These are phyloP conservation scores for Saprolegnia parasitica DNA, from an alignment of 352 stramenopile genomes.

Conservation along the genomic window DNA sequence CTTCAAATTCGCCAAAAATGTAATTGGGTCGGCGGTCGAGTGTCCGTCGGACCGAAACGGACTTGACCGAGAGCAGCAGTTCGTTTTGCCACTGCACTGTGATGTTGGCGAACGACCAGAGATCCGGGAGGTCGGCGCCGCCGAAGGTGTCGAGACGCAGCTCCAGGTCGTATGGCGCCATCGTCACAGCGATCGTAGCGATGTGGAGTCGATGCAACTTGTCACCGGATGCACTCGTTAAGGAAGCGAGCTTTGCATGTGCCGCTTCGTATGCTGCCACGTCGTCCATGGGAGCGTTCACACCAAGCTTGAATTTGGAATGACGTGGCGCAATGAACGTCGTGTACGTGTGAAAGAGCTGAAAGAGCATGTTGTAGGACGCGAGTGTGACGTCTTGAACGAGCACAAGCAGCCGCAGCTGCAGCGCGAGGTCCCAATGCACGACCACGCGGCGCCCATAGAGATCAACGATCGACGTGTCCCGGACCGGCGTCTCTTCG, in stretches of 20 bases:
- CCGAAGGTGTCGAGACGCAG: slow-evolving; percentile 50
- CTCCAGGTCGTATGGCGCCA: slow-evolving; percentile 35
- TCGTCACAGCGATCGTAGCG: slow-evolving; percentile 44
- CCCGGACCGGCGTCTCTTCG: slow-evolving; percentile 54
- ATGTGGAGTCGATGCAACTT: slow-evolving; percentile 57
- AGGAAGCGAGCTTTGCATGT: slow-evolving; percentile 36
- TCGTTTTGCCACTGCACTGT: slow-evolving; percentile 39
- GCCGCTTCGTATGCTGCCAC: slow-evolving; percentile 38
- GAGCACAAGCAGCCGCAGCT: slow-evolving; percentile 61
- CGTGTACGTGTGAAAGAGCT: slow-evolving; percentile 51
- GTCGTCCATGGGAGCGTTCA: slow-evolving; percentile 56
- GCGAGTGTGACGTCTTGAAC: slow-evolving; percentile 62
- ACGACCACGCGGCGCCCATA: slow-evolving; percentile 46
- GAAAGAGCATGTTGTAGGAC: slow-evolving; percentile 77
- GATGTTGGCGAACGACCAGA: slow-evolving; percentile 60
- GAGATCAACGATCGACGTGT: slow-evolving; percentile 60
- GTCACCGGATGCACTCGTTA: slow-evolving; percentile 62
- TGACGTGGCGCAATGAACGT: slow-evolving; percentile 40
- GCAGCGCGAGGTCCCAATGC: slow-evolving; percentile 48
- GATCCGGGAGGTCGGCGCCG: slow-evolving; percentile 60
- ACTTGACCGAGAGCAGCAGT: slow-evolving; percentile 39
- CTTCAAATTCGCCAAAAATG: slow-evolving; percentile 71
- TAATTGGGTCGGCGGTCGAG: slow-evolving; percentile 45
- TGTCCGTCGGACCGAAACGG: slow-evolving; percentile 47
- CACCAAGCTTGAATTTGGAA: slow-evolving; percentile 60